phyloP scores from a whole-genome alignment of 257 asterid genomes.

The Asclepias syriaca region DNA sequence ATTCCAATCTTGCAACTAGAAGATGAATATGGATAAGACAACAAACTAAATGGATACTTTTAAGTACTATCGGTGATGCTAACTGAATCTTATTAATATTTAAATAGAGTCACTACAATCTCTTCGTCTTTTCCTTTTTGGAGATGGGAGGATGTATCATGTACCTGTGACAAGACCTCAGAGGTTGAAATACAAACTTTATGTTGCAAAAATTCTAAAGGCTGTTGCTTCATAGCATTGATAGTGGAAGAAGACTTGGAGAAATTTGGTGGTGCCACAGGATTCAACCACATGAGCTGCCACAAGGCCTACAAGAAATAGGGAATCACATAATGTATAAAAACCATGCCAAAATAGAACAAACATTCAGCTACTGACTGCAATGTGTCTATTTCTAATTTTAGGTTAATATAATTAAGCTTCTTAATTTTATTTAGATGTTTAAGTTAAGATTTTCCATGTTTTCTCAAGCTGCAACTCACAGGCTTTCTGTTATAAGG shows the following conservation, averaged over 20 bases:
- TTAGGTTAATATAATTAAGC: not conserved
- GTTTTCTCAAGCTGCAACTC: not conserved
- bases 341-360: not conserved
- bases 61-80: not conserved
- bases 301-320: conserved; percentile 64
- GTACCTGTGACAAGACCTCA: conserved; percentile 95
- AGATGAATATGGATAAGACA: conserved; percentile 15
- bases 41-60: not conserved
- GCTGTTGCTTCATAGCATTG: conserved; percentile 63
- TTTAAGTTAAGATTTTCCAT: not conserved
- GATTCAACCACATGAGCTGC: conserved; percentile 95
- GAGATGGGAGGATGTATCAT: not conserved
- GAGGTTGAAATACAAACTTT: conserved; percentile 82
- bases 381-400: not conserved
- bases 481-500: not conserved
- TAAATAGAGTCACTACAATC: not conserved
- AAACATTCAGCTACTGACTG: not conserved
- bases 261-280: conserved; percentile 48
- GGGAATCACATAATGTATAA: conserved; percentile 5
- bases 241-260: conserved; percentile 37
- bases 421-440: not conserved
- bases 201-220: conserved; percentile 79
- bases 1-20: conserved; percentile 97
- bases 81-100: conserved; percentile 6
- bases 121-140: too few relatives aligned